phyloP scores from a whole-genome alignment of 2,329 filamentous ascomycete genomes.

The Chaetothyriales sp. region DNA sequence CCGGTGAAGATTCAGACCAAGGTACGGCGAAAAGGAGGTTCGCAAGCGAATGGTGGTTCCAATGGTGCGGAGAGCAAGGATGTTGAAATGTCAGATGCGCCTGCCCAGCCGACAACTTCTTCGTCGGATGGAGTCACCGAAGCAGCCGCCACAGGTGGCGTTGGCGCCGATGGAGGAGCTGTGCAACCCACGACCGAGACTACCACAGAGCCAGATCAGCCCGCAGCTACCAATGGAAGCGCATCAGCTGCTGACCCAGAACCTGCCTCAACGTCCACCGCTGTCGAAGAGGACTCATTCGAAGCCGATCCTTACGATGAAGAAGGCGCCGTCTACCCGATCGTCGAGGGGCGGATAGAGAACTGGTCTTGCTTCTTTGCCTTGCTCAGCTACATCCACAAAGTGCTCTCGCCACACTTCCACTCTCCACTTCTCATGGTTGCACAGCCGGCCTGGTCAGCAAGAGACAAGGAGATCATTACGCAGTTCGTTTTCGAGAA shows the following conservation, averaged over 20 bases:
- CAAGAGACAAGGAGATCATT: constrained; percentile 70
- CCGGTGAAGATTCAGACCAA: constrained; percentile 60
- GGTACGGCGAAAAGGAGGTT: constrained; percentile 6
- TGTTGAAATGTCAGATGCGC: constrained; percentile 32
- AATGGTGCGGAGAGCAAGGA: constrained; percentile 17
- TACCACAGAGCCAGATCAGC: constrained; percentile 11
- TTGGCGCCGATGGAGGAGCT: constrained; percentile 1
- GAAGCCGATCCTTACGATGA: constrained; percentile 79
- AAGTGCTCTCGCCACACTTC: constrained; percentile 74
- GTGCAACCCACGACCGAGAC: constrained; percentile 13
- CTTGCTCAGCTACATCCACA: constrained; percentile 81
- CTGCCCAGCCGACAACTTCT: constrained; percentile 17
- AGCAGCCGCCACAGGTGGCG: constrained; percentile 2
- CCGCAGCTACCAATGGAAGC: constrained; percentile 8
- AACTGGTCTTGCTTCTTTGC: constrained; percentile 91
- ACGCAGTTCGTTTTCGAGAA: constrained; percentile 95
- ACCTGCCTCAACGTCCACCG: constrained; percentile 21
- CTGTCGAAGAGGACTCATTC: constrained; percentile 41
- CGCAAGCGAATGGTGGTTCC: constrained; percentile 2
- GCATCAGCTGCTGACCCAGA: constrained; percentile 7
- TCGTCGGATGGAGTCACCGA: constrained; percentile 8
- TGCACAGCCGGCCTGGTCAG: constrained; percentile 77
- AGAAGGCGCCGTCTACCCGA: constrained; percentile 80
- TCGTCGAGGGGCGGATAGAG: constrained; percentile 64
- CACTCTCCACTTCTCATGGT: constrained; percentile 90